A percentile compares a stretch with the other conserved stretches of the same genome.
phyloP scores from a whole-genome alignment of 2,329 filamentous ascomycete species.

The Neonectria hederae region DNA sequence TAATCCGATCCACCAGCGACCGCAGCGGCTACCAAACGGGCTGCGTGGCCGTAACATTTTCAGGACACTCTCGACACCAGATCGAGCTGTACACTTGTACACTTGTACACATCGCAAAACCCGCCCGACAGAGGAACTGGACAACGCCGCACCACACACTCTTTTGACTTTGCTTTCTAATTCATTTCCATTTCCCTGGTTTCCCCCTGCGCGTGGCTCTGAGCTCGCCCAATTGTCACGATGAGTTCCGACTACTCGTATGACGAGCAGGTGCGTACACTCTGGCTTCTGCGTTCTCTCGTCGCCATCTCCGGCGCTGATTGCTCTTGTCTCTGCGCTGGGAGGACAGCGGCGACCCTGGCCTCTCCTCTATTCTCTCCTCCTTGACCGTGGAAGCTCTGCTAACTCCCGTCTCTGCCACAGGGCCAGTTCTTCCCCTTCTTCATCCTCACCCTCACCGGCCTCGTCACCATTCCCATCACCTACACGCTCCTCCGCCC shows the following conservation, averaged over 20 bases:
- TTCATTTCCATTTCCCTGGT: slow-evolving; percentile 9
- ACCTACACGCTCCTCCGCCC: slow-evolving; percentile 89
- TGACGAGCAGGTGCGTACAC: slow-evolving; percentile 80
- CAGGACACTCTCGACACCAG: slow-evolving; percentile 36
- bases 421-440: slow-evolving; percentile 98
- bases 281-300: background rate
- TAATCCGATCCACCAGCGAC: slow-evolving; percentile 43
- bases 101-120: slow-evolving; percentile 22
- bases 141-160: slow-evolving; percentile 9
- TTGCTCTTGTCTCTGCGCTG: slow-evolving; percentile 8
- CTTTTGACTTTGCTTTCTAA: slow-evolving; percentile 23
- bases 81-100: slow-evolving; percentile 25
- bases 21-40: slow-evolving; percentile 24
- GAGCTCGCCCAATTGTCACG: slow-evolving; percentile 56
- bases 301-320: background rate
- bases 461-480: slow-evolving; percentile 87
- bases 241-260: slow-evolving; percentile 98
- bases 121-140: slow-evolving; percentile 3
- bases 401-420: slow-evolving; percentile 5
- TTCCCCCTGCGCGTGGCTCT: slow-evolving; percentile 42
- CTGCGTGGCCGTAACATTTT: slow-evolving; percentile 46
- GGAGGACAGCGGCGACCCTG: background rate
- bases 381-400: background rate
- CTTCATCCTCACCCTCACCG: slow-evolving; percentile 92
- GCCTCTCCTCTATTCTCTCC: background rate